A percentile compares a stretch with the other conserved stretches of the same genome.
These are phyloP conservation scores for Hansenula anomala DNA, from an alignment of 1,139 yeast genomes.

Conservation along the genomic window DNA sequence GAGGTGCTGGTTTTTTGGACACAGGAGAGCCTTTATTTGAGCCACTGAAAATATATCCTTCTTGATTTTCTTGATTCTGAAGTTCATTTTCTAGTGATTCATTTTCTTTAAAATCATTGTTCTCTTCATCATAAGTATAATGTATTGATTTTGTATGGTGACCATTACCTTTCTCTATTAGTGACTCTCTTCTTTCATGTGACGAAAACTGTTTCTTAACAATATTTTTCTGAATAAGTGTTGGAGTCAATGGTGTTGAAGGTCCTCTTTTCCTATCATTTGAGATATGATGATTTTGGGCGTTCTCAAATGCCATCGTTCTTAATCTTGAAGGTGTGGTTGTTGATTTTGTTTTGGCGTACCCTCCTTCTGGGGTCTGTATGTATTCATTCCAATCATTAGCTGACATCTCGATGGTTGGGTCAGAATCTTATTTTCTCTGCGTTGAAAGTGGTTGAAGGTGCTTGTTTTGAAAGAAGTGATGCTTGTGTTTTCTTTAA, in stretches of 20 bases:
- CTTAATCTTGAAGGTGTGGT: constrained; percentile 17
- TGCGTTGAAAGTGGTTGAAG: too few species aligned
- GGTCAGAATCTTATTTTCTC: too few species aligned
- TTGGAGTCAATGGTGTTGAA: constrained; percentile 22
- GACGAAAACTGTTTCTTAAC: constrained; percentile 14
- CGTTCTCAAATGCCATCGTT: too few species aligned
- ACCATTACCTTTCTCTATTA: too few species aligned
- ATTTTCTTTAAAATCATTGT: not conserved
- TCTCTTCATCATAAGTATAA: too few species aligned
- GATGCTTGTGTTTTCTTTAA: too few species aligned
- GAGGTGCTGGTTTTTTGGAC: constrained; percentile 7
- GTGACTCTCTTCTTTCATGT: not conserved
- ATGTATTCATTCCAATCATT: not conserved
- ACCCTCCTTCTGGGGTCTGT: not conserved
- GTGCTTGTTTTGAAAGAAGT: too few species aligned
- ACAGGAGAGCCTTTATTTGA: constrained; percentile 15
- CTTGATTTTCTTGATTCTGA: constrained; percentile 4
- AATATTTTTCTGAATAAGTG: constrained; percentile 17
- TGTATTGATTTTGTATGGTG: too few species aligned
- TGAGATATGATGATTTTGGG: constrained; percentile 2
- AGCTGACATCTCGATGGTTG: not conserved
- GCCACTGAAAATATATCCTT: constrained; percentile 2
- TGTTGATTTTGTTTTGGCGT: not conserved
- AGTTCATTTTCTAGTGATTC: not conserved
- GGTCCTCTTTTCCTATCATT: constrained; percentile 20